Base-by-base conservation (phyloP, 805 yeast species). In the Cyberlindnera subsufficiens region DNA sequence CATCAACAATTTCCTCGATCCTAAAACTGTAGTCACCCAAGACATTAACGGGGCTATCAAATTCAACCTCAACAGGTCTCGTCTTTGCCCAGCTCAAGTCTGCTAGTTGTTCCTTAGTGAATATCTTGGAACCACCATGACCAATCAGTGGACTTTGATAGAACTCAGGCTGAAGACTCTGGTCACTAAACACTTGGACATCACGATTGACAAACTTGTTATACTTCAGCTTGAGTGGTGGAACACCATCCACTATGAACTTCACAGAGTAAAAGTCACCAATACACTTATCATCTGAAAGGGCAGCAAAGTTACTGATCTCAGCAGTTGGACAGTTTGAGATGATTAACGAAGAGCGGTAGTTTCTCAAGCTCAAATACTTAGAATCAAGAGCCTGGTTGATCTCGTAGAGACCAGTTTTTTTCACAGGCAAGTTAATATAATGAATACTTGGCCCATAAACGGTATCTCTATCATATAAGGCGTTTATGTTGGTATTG, bases 381-480 rank as follows among this genome's bases (percentile, higher is more conserved):
- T 80, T 80, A 1, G 71, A 61, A 58, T 93, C 99, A 2, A 72
- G 58, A 6, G 90, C 93, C 42, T 75, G 72, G 20, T 65, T 68
- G 3, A 93, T 71, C 44, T 75, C 77, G 62, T 93, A 93, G n/a
- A 75, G 68, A 1, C 99, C 99, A 0, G 93, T 83, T 15, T 73
- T 65, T 1, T 61, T 59, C 6, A 89, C 63, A 1, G 93, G 88
- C 8, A 90, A 51, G 52, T 78, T 82, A 33, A 86, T 47, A 54
- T 82, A 82, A 39, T 75, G 72, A 16, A 83, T 72, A 51, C 51
- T 52, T 40, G 61, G 56, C 1, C 56, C 52, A 18, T 50, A 39
- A 5, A 61, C 30, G 3, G 43, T 25, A 40, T 65, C 63, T 32
- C 43, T 57, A 29, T 54, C 54, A 38, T 59, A 54, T 14, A 50